A percentile compares a stretch with the other conserved stretches of the same genome.
Conservation (phyloP, 1,284 basidiomycete genomes). For the Heliocybe sulcata region DNA sequence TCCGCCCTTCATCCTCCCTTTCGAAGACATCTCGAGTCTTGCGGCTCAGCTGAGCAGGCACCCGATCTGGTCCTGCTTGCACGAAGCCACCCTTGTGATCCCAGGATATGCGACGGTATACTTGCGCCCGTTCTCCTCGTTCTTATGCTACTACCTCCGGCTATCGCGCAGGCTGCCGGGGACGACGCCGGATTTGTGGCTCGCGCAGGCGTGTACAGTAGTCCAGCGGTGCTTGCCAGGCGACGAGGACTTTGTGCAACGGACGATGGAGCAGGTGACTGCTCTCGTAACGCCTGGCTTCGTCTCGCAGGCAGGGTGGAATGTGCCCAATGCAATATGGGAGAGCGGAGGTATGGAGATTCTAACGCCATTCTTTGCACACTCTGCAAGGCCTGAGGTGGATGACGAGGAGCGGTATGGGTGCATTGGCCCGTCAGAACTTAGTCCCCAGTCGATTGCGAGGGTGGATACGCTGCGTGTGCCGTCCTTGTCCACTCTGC, state of each 20-base stretch:
- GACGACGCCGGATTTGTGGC: slow-evolving; percentile 51
- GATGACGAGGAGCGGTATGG: slow-evolving; percentile 19
- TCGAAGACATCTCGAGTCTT: slow-evolving; percentile 42
- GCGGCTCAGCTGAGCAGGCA: slow-evolving; percentile 42
- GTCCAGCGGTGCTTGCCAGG: slow-evolving; percentile 52
- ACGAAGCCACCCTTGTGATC: slow-evolving; percentile 13
- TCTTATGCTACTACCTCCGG: slow-evolving; percentile 47
- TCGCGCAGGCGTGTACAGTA: slow-evolving; percentile 54
- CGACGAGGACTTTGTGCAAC: slow-evolving; percentile 48
- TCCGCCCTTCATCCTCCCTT: slow-evolving; percentile 52
- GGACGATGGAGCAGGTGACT: slow-evolving; percentile 32
- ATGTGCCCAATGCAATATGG: slow-evolving; percentile 36
- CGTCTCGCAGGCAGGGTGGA: slow-evolving; percentile 27
- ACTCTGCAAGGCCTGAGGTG: slow-evolving; percentile 21
- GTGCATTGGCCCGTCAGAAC: slow-evolving; percentile 37
- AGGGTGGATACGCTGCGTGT: slow-evolving; percentile 47
- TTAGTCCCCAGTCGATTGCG: slow-evolving; percentile 47
- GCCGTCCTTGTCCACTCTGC: slow-evolving; percentile 28
- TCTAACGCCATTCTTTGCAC: slow-evolving; percentile 56
- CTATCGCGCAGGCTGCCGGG: slow-evolving; percentile 48
- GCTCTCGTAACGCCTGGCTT: slow-evolving; percentile 31
- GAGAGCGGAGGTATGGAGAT: slow-evolving; percentile 40
- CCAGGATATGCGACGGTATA: slow-evolving; percentile 24
- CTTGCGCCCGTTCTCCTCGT: slow-evolving; percentile 42
- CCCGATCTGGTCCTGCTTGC: slow-evolving; percentile 36